Conservation (phyloP, 345 rosid genomes). For the Barbarea vulgaris region DNA sequence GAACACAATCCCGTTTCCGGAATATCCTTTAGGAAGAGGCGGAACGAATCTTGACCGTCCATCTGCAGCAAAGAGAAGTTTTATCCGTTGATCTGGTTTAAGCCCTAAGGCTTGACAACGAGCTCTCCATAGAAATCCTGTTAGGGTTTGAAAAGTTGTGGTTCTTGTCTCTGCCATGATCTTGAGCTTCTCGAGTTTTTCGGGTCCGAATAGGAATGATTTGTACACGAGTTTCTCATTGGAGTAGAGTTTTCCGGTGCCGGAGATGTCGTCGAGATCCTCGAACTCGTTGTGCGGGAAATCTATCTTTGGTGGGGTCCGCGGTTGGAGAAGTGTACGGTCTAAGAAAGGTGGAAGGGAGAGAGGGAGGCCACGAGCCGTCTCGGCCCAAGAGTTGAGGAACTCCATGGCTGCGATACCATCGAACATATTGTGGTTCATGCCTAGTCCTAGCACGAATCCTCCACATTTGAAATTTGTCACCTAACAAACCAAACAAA, state of each 20-base stretch:
- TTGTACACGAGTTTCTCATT: slow-evolving; percentile 64
- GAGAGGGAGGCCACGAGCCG: slow-evolving; percentile 73
- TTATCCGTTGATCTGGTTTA: slow-evolving; percentile 68
- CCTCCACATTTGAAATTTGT: slow-evolving; percentile 87
- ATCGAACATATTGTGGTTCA: slow-evolving; percentile 89
- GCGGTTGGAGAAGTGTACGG: slow-evolving; percentile 57
- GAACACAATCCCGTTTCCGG: slow-evolving; percentile 76
- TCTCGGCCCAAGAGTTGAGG: slow-evolving; percentile 83
- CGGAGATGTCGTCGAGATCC: slow-evolving; percentile 67
- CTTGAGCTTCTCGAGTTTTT: slow-evolving; percentile 66
- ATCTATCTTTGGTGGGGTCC: slow-evolving; percentile 59
- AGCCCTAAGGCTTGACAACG: slow-evolving; percentile 63
- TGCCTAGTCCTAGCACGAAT: slow-evolving; percentile 66
- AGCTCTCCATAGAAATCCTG: slow-evolving; percentile 83
- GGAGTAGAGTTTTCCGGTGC: slow-evolving; percentile 58
- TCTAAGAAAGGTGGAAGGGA: slow-evolving; percentile 64
- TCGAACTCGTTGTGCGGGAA: slow-evolving; percentile 71
- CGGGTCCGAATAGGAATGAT: slow-evolving; percentile 66
- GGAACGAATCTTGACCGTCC: slow-evolving; percentile 73
- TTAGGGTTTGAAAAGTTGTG: slow-evolving; percentile 74
- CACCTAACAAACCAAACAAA: slow-evolving; percentile 48
- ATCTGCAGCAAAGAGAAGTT: slow-evolving; percentile 85
- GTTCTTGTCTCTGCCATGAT: slow-evolving; percentile 53
- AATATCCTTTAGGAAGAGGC: slow-evolving; percentile 65
- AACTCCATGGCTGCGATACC: slow-evolving; percentile 89